These are phyloP conservation scores for Novymonas esmeraldas DNA, from an alignment of 208 protist genomes.

Conservation along the genomic window DNA sequence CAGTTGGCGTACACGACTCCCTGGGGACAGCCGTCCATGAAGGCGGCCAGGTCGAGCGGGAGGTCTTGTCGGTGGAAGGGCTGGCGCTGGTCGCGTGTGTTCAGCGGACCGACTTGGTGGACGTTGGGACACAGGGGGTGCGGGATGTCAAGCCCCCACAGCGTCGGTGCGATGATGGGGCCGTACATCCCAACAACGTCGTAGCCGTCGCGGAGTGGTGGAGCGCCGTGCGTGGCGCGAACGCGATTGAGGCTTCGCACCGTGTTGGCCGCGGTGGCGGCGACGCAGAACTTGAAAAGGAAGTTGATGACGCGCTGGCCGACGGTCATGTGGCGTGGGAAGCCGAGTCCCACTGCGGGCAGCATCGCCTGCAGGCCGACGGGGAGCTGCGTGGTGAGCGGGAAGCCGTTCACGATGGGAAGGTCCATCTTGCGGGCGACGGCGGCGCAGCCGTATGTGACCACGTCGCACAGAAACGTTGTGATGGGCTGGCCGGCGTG, in stretches of 20 bases:
- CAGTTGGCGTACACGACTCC: slow-evolving; percentile 64
- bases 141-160: slow-evolving; percentile 58
- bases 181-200: slow-evolving; percentile 50
- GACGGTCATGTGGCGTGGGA: slow-evolving; percentile 36
- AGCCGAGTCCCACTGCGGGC: slow-evolving; percentile 41
- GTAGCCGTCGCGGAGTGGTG: slow-evolving; percentile 28
- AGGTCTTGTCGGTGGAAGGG: slow-evolving; percentile 22
- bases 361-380: slow-evolving; percentile 41
- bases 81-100: slow-evolving; percentile 31
- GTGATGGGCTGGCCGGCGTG: slow-evolving; percentile 40
- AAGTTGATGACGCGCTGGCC: slow-evolving; percentile 31
- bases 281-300: slow-evolving; percentile 23
- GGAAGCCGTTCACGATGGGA: slow-evolving; percentile 42
- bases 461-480: slow-evolving; percentile 51
- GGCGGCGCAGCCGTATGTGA: slow-evolving; percentile 39
- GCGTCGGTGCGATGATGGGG: slow-evolving; percentile 34
- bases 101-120: slow-evolving; percentile 47
- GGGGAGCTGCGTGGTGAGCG: slow-evolving; percentile 41
- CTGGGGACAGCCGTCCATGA: slow-evolving; percentile 40
- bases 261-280: slow-evolving; percentile 1
- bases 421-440: slow-evolving; percentile 34
- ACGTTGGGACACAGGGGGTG: slow-evolving; percentile 62
- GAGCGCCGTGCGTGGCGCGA: slow-evolving; percentile 23
- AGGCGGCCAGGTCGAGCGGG: slow-evolving; percentile 19
- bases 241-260: slow-evolving; percentile 33